phyloP scores from a whole-genome alignment of 805 yeast species.

The Candida corydali region DNA sequence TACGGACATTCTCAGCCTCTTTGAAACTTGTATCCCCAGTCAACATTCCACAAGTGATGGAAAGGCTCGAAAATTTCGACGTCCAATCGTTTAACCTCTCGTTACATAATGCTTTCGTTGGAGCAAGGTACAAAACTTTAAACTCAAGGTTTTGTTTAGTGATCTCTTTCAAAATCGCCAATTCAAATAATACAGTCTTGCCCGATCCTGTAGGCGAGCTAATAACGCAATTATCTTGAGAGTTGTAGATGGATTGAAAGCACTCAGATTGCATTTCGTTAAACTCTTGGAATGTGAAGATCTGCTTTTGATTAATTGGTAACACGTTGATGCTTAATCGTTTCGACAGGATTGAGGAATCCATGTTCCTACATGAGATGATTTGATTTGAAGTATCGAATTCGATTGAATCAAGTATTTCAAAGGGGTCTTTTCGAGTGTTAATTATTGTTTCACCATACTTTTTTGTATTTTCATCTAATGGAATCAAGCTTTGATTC shows the following conservation, averaged over 20 bases:
- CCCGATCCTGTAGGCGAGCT: constrained; percentile 62
- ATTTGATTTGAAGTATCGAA: too few relatives aligned
- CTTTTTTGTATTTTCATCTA: too few relatives aligned
- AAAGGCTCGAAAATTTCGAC: constrained; percentile 31
- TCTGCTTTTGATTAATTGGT: constrained; percentile 32
- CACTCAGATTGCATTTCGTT: constrained; percentile 51
- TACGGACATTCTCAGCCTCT: constrained; percentile 43
- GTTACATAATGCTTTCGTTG: constrained; percentile 54
- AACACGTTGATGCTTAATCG: constrained; percentile 12
- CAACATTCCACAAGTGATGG: constrained; percentile 44
- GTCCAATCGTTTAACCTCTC: constrained; percentile 49
- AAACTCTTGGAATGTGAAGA: constrained; percentile 34
- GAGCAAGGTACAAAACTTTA: constrained; percentile 51
- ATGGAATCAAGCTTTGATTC: too few relatives aligned
- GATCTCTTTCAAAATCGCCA: constrained; percentile 42
- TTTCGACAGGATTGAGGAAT: too few relatives aligned
- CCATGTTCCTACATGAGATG: too few relatives aligned
- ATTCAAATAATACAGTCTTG: constrained; percentile 51
- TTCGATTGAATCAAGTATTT: too few relatives aligned
- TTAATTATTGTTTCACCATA: too few relatives aligned
- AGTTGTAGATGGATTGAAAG: constrained; percentile 32
- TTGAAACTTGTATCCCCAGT: constrained; percentile 51
- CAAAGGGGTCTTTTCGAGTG: too few relatives aligned
- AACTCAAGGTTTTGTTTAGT: constrained; percentile 12
- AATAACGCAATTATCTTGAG: constrained; percentile 39